Evolutionary conservation across 2,329 filamentous ascomycete species (phyloP).

Genomic region (Ascochyta fabae): DNA sequence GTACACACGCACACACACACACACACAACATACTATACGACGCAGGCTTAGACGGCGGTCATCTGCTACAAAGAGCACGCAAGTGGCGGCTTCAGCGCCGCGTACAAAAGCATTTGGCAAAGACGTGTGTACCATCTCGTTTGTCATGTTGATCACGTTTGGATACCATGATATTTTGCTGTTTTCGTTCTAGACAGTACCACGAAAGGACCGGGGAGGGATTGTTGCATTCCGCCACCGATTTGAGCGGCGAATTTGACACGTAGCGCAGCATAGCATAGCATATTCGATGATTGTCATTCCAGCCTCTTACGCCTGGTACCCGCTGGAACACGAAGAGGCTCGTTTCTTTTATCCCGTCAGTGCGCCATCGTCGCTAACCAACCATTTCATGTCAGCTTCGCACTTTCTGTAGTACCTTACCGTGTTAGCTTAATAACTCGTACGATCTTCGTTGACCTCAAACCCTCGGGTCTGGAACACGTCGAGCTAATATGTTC

Average conservation of each 20-base stretch:
- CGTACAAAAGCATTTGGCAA: not conserved
- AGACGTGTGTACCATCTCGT: not conserved
- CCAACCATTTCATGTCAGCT: too few species aligned
- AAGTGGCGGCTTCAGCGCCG: not conserved
- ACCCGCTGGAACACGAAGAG: too few species aligned
- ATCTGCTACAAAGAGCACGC: not conserved
- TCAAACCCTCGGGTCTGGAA: too few species aligned
- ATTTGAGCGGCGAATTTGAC: not conserved
- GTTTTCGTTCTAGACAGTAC: not conserved
- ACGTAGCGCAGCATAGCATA: not conserved
- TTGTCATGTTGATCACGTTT: not conserved
- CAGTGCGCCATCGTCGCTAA: too few species aligned
- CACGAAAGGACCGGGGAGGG: not conserved
- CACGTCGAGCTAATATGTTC: too few species aligned
- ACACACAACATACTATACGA: not conserved
- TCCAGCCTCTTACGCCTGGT: too few species aligned
- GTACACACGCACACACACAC: not conserved
- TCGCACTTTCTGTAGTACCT: too few species aligned
- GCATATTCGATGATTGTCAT: not conserved
- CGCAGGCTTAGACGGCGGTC: not conserved
- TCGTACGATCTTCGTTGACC: too few species aligned
- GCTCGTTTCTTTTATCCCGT: too few species aligned
- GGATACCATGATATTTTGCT: not conserved
- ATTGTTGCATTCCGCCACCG: not conserved
- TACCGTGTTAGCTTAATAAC: too few species aligned